Base-by-base conservation (phyloP, 352 stramenopile genomes). In the Pythium phragmitis region DNA sequence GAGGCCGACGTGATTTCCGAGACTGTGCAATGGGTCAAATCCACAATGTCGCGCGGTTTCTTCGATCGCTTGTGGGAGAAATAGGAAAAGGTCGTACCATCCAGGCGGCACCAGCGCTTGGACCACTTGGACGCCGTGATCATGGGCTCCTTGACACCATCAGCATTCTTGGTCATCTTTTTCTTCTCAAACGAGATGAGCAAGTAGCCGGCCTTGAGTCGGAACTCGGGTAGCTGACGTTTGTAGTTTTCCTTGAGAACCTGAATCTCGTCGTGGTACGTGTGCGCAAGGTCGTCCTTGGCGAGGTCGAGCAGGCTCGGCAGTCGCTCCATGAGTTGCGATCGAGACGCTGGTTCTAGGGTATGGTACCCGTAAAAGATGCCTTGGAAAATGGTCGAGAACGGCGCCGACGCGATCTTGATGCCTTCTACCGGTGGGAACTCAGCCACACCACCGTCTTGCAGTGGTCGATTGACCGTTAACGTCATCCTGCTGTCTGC, bases 231-330 rank as follows among this genome's bases (percentile, higher is more conserved):
- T 23, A 81, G 79, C 48, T 92, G 81, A 0, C 85, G 82, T 56
- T 92, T 90, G 70, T 94, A 94, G 61, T 94, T 94, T 58, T 94
- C 85, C 28, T 85, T 85, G 13, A 94, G 66, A 7, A 88, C 72
- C 42, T 87, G 74, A 50, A 94, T 94, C 42, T 94, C 85, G 39
- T 94, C 85, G 67, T 92, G 83, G 60, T 94, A 94, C 21, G 85
- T 94, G 58, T 92, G 85, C 13, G 87, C 85, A 12, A 89, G 73
- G 57, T 94, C 85, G 48, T 91, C 85, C 50, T 86, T 85, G 11
- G 82, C 85, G 13, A 89, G 63, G 61, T 94, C 85, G 0, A 94
- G 65, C 19, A 94, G 60, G 13, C 67, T 83, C 7, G 85, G 85
- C 0, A 94, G 63, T 5, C 85, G 76, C 53, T 94, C 80, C 74